These are phyloP conservation scores for Tuber brumale DNA, from an alignment of 495 filamentous ascomycete genomes.

Conservation along the genomic window DNA sequence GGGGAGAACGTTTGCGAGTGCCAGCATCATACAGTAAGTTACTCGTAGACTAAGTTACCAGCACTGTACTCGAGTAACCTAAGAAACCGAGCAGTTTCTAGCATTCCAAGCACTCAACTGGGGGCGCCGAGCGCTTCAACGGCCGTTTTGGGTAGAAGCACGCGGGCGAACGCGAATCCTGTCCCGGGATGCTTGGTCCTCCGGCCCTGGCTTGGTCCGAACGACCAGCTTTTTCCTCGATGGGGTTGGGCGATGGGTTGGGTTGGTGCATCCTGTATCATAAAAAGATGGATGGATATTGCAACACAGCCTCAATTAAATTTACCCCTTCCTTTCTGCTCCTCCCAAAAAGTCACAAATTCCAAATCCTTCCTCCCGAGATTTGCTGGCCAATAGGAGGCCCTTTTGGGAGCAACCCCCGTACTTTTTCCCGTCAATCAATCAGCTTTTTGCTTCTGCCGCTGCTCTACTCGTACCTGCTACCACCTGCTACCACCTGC, in stretches of 20 bases:
- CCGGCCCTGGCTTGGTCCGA: background rate
- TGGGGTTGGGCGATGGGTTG: background rate
- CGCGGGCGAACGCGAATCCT: constrained; percentile 37
- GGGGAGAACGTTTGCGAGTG: constrained; percentile 5
- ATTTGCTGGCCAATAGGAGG: constrained; percentile 2
- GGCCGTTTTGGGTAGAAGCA: constrained; percentile 34
- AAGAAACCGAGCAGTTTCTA: constrained; percentile 8
- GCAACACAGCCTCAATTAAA: background rate
- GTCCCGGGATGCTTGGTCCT: constrained; percentile 25
- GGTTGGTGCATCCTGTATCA: background rate
- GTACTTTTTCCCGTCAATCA: constrained; percentile 8
- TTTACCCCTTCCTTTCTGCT: background rate
- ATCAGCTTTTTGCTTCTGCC: constrained; percentile 18
- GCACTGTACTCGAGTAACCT: too few species aligned
- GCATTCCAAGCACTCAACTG: constrained; percentile 14
- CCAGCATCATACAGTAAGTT: too few species aligned
- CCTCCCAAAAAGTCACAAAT: background rate
- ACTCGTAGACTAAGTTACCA: too few species aligned
- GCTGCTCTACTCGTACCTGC: background rate
- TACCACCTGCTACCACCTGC: background rate
- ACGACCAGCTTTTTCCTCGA: background rate
- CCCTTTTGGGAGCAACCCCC: background rate
- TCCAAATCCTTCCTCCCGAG: background rate
- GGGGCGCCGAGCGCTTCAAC: constrained; percentile 20
- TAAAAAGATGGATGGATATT: background rate